Evolutionary conservation across 768 basidiomycete species (phyloP), one percentile per base, ranked within the genome.

Genomic region (Russula abietina): DNA sequence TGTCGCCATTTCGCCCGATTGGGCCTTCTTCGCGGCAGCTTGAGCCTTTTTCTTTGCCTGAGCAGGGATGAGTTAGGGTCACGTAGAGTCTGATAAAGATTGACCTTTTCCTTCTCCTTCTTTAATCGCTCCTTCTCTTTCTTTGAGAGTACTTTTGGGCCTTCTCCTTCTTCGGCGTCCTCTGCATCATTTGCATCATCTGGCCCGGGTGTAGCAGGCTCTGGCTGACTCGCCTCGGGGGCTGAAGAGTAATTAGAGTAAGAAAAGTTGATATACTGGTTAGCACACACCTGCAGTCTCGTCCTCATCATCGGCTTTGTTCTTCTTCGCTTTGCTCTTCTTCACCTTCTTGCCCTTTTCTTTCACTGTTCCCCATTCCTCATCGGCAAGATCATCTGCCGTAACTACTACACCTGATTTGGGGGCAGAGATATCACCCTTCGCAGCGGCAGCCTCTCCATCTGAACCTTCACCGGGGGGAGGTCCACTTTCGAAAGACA

Each of bases 51-150:
- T 95, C 80, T 92, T 94, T 0, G 91, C 92, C 92, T 95, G 70
- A 26, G 16, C 60, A 46, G 38, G n/a, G n/a, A n/a, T n/a, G 11
- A 17, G 24, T 28, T 28, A 38, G 17, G 28, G 8, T 43, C 52
- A 48, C 11, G 46, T n/a, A 38, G 46, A 50, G 26, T 1, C 4
- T 28, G 55, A 45, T 38, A 45, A 3, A 14, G 5, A 52, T 59
- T 53, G 39, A 88, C 93, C 88, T 97, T 97, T 78, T 97, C 94
- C 56, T 86, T 84, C 75, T 98, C 95, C 77, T 98, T 98, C 83
- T 98, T 98, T 64, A 96, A 78, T 72, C 87, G 87, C 73, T 98
- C 95, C 77, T 98, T 98, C 80, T 98, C 92, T 73, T 96, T 97
- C 78, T 98, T 98, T 19, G 88, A 87, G 39, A 97, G 75, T 36